These are phyloP conservation scores for Metschnikowia amazonensis DNA, from an alignment of 805 yeast species.

Conservation along the genomic window DNA sequence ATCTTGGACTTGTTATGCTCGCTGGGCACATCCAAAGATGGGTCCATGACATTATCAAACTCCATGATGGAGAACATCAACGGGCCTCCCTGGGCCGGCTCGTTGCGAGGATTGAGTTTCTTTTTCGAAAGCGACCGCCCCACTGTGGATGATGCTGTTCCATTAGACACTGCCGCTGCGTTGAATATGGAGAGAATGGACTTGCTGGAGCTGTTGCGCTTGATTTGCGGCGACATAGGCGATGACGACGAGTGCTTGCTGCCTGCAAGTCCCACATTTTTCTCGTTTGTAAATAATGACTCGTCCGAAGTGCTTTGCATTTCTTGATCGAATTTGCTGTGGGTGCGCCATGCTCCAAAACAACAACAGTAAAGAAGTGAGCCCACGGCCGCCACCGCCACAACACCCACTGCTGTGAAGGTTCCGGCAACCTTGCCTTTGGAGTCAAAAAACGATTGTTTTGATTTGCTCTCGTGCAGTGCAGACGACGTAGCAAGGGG, in stretches of 20 bases:
- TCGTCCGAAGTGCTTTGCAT: conserved; percentile 37
- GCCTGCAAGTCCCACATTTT: conserved; percentile 12
- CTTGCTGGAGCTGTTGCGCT: conserved; percentile 34
- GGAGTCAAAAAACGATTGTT: conserved; percentile 53
- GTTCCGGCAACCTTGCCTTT: conserved; percentile 84
- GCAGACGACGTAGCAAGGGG: conserved; percentile 9
- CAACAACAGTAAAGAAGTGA: conserved; percentile 43
- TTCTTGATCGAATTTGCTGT: conserved; percentile 35
- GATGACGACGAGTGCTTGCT: neutral
- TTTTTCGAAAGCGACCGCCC: conserved; percentile 31
- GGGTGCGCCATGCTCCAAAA: conserved; percentile 15
- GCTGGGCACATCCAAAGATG: conserved; percentile 13
- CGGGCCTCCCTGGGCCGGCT: conserved; percentile 14
- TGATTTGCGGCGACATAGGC: conserved; percentile 19
- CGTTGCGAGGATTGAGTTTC: conserved; percentile 23
- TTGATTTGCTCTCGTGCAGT: conserved; percentile 5
- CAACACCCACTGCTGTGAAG: conserved; percentile 73
- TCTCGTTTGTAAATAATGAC: conserved; percentile 21
- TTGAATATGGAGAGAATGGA: conserved; percentile 29
- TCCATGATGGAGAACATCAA: conserved; percentile 34
- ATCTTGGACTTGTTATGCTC: conserved; percentile 15
- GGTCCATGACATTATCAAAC: conserved; percentile 19
- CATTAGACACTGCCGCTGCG: conserved; percentile 8
- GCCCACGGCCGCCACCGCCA: conserved; percentile 42
- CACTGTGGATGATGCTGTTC: conserved; percentile 18